Conservation (phyloP, 257 asterid species). For the Datura wrightii region DNA sequence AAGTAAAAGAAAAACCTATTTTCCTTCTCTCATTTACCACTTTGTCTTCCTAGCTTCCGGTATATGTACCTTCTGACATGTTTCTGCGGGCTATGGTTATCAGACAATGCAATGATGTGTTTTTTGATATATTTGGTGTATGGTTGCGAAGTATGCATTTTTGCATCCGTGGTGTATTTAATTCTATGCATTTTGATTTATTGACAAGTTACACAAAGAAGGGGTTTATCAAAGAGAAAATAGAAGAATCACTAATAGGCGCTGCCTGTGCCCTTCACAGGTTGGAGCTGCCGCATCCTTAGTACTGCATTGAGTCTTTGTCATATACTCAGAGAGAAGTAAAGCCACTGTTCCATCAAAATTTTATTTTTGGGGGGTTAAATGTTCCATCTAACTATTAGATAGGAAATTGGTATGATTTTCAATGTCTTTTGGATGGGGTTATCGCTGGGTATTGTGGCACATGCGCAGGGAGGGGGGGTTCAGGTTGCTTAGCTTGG, state of each 20-base stretch:
- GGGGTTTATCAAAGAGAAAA: background rate
- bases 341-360: background rate
- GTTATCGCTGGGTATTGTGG: background rate
- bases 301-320: background rate
- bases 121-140: background rate
- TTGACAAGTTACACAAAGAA: background rate
- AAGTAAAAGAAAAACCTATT: background rate
- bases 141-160: background rate
- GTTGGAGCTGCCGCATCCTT: background rate
- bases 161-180: background rate
- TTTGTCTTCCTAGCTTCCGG: background rate
- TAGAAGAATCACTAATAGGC: background rate
- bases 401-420: background rate
- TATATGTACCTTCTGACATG: background rate
- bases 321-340: background rate
- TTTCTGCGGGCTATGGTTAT: background rate
- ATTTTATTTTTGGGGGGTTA: no score
- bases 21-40: background rate
- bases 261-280: background rate
- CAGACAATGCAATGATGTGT: background rate
- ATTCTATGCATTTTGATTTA: background rate
- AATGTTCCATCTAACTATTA: background rate
- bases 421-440: background rate
- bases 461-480: background rate
- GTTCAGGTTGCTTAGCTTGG: background rate